A percentile compares a stretch with the other conserved stretches of the same genome.
Evolutionary conservation across 2,329 filamentous ascomycete species (phyloP).

Genomic region (Botryotinia convoluta): DNA sequence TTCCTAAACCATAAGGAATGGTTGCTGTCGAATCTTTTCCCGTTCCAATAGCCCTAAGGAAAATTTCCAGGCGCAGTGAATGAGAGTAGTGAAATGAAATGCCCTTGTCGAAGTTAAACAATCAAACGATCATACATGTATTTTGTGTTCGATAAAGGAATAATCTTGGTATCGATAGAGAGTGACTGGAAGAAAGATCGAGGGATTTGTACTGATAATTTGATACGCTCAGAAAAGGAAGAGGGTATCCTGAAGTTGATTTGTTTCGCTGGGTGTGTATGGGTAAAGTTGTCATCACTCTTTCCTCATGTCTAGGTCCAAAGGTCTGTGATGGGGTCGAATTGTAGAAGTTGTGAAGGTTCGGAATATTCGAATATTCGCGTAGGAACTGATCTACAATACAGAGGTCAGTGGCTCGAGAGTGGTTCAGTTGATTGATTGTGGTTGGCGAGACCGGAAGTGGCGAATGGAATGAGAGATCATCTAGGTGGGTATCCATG

Average conservation of each 20-base stretch:
- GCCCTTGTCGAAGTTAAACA: background rate
- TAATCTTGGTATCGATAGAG: background rate
- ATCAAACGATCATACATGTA: background rate
- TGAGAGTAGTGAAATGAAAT: background rate
- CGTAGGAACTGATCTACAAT: background rate
- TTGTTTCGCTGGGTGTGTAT: background rate
- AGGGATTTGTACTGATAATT: background rate
- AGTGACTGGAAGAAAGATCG: background rate
- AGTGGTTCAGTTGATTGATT: background rate
- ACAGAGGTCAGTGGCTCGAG: background rate
- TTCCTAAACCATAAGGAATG: background rate
- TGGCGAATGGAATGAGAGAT: slow-evolving; percentile 4
- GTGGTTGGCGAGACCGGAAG: slow-evolving; percentile 7
- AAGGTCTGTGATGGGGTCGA: background rate
- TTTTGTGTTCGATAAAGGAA: background rate
- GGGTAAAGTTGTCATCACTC: background rate
- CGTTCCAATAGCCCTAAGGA: background rate
- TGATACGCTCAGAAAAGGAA: background rate
- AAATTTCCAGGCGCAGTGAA: background rate
- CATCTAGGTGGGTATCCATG: background rate
- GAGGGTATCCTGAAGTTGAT: background rate
- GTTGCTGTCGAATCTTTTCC: background rate
- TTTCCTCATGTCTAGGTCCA: background rate
- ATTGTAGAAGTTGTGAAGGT: background rate
- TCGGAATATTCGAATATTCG: background rate